Evolutionary conservation across 495 filamentous ascomycete genomes (phyloP).

Genomic region (Symbiotaphrina buchneri): DNA sequence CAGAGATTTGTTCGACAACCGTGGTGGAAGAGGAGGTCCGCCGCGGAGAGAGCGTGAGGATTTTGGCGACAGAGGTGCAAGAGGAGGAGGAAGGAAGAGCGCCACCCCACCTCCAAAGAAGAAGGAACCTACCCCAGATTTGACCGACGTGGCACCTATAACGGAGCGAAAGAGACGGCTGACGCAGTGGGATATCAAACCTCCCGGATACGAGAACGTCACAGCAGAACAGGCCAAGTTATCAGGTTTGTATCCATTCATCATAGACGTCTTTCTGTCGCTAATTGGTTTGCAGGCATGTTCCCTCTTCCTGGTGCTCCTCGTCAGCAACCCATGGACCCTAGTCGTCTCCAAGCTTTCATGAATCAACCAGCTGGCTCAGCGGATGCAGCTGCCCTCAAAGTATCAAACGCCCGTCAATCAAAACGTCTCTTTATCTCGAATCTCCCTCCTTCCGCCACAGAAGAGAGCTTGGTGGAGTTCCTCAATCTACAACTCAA

Average conservation of each 20-base stretch:
- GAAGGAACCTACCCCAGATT: conserved; percentile 83
- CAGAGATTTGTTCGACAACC: conserved; percentile 40
- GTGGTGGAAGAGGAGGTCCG: conserved; percentile 18
- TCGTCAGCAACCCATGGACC: conserved; percentile 90
- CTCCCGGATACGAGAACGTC: conserved; percentile 93
- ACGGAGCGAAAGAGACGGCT: conserved; percentile 67
- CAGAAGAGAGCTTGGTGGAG: conserved; percentile 45
- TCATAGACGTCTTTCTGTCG: not conserved
- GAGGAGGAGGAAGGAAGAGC: conserved; percentile 52
- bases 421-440: conserved; percentile 73
- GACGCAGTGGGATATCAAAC: conserved; percentile 99
- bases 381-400: conserved; percentile 55
- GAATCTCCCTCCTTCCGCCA: conserved; percentile 48
- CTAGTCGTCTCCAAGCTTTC: conserved; percentile 81
- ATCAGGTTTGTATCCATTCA: conserved; percentile 36
- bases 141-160: conserved; percentile 63
- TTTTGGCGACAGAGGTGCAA: conserved; percentile 25
- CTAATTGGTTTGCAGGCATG: conserved; percentile 34
- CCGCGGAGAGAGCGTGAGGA: conserved; percentile 20
- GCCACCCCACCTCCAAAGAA: conserved; percentile 66
- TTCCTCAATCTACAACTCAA: conserved; percentile 97
- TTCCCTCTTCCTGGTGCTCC: conserved; percentile 94
- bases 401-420: conserved; percentile 81
- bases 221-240: conserved; percentile 97
- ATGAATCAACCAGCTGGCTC: conserved; percentile 70